Evolutionary conservation across 2,329 filamentous ascomycete species (phyloP).

Genomic region (Colletotrichum incanum): DNA sequence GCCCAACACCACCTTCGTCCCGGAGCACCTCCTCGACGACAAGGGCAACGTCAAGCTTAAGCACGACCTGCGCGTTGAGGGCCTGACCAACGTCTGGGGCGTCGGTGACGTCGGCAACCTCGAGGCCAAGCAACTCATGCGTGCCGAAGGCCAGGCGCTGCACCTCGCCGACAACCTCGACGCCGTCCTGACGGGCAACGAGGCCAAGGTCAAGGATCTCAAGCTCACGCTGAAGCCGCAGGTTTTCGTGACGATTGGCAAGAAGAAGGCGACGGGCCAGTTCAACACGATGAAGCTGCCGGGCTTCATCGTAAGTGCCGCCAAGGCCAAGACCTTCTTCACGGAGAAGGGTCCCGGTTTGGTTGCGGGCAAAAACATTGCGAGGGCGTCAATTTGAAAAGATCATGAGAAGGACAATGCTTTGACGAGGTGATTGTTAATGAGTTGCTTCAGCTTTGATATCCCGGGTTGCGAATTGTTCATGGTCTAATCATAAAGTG

Average conservation of each 20-base stretch:
- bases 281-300: slow-evolving; percentile 43
- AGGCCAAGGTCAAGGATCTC: slow-evolving; percentile 38
- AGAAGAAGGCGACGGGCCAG: slow-evolving; percentile 41
- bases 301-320: slow-evolving; percentile 41
- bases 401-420: background rate
- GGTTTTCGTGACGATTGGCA: slow-evolving; percentile 41
- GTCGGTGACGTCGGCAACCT: slow-evolving; percentile 49
- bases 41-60: slow-evolving; percentile 47
- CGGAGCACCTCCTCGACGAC: slow-evolving; percentile 46
- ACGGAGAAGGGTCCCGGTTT: slow-evolving; percentile 39
- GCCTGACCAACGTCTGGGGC: slow-evolving; percentile 48
- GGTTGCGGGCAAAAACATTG: slow-evolving; percentile 41
- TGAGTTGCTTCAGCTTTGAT: slow-evolving; percentile 34
- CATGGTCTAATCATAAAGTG: slow-evolving; percentile 9
- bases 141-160: slow-evolving; percentile 52
- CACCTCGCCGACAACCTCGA: slow-evolving; percentile 56
- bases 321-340: slow-evolving; percentile 44
- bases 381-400: slow-evolving; percentile 33
- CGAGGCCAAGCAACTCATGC: slow-evolving; percentile 44
- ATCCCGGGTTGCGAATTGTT: slow-evolving; percentile 29
- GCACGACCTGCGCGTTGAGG: slow-evolving; percentile 46
- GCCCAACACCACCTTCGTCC: slow-evolving; percentile 50
- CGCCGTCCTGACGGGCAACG: slow-evolving; percentile 43
- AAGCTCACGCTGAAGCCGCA: slow-evolving; percentile 42
- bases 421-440: background rate